Evolutionary conservation across 2,329 filamentous ascomycete genomes (phyloP).

Genomic region (Colletotrichum karsti): DNA sequence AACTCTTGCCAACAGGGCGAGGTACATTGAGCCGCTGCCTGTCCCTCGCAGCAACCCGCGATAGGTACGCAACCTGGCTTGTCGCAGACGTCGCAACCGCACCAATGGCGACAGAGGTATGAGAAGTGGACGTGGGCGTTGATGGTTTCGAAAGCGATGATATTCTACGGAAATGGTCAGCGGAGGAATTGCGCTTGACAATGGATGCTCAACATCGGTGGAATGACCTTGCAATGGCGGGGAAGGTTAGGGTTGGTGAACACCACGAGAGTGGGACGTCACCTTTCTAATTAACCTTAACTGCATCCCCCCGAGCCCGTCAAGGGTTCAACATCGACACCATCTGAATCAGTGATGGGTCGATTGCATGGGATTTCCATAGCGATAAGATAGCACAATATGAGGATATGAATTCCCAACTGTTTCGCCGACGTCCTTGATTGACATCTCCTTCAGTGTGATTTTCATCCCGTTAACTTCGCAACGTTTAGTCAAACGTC

Average conservation of each 20-base stretch:
- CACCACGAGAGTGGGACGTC: background rate
- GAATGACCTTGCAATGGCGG: background rate
- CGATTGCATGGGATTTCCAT: conserved; percentile 3
- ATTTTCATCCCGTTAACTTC: too few relatives aligned
- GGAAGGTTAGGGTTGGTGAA: background rate
- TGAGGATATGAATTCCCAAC: background rate
- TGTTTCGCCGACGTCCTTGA: background rate
- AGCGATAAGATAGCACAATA: conserved; percentile 8
- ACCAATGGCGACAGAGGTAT: too few relatives aligned
- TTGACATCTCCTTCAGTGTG: background rate
- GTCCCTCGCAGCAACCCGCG: background rate
- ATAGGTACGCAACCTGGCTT: background rate
- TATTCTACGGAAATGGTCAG: background rate
- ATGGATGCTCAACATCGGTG: background rate
- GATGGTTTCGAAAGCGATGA: background rate
- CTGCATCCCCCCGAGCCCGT: conserved; percentile 4
- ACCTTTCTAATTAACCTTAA: background rate
- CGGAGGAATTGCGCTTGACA: background rate
- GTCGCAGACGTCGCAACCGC: too few relatives aligned
- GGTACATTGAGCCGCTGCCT: too few relatives aligned
- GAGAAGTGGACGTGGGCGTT: background rate
- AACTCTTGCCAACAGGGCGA: background rate
- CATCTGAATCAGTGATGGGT: background rate
- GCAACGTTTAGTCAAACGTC: too few relatives aligned
- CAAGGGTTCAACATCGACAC: conserved; percentile 17